A percentile compares a stretch with the other conserved stretches of the same genome.
Conservation (phyloP, 2,329 filamentous ascomycete species). For the Grosmannia huntii region DNA sequence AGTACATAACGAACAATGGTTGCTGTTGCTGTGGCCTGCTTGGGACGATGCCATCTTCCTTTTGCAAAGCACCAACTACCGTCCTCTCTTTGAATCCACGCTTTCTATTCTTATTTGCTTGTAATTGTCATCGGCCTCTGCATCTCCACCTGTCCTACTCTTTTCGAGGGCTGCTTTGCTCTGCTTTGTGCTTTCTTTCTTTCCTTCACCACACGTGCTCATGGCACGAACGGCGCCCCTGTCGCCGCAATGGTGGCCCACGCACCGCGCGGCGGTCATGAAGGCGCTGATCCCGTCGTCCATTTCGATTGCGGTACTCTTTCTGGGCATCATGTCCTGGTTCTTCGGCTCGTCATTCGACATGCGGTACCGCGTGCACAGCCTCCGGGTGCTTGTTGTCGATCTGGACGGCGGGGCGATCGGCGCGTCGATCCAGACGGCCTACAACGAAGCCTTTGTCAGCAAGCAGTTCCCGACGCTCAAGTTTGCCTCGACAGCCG, state of each 20-base stretch:
- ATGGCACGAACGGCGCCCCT: not conserved
- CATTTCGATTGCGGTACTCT: not conserved
- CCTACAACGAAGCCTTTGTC: constrained; percentile 19
- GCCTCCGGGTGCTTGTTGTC: constrained; percentile 2
- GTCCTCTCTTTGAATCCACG: not conserved
- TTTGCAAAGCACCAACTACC: not conserved
- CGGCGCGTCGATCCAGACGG: constrained; percentile 18
- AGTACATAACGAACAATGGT: not conserved
- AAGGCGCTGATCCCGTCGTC: not conserved
- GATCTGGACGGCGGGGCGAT: constrained; percentile 21
- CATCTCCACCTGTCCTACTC: not conserved
- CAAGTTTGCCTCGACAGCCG: constrained; percentile 13
- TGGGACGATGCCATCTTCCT: not conserved
- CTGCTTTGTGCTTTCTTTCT: too few species aligned
- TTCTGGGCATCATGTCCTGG: not conserved
- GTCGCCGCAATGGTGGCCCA: not conserved
- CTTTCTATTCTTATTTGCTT: not conserved
- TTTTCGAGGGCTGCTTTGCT: not conserved
- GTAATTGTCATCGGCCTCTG: not conserved
- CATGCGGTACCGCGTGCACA: not conserved
- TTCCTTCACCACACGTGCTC: too few species aligned
- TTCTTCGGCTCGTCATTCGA: constrained; percentile 2
- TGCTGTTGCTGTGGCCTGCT: not conserved
- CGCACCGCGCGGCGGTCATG: not conserved
- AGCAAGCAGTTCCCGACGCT: constrained; percentile 20